A percentile compares a stretch with the other conserved stretches of the same genome.
These are phyloP conservation scores for Aspergillus egyptiacus DNA, from an alignment of 495 filamentous ascomycete species.

Conservation along the genomic window DNA sequence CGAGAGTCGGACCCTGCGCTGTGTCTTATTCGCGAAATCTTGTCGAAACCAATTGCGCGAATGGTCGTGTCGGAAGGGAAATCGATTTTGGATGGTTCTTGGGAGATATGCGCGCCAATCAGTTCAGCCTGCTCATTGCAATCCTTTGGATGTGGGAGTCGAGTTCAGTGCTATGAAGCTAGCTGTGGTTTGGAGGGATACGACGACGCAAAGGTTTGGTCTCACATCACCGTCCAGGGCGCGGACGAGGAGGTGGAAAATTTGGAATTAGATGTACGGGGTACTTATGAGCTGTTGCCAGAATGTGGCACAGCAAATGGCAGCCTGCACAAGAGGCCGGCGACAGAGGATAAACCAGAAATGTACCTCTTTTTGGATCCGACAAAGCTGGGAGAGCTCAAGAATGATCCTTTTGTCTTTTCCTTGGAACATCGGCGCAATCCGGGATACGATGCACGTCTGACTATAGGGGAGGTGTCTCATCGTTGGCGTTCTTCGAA, in stretches of 20 bases:
- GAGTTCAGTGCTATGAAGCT: slow-evolving; percentile 23
- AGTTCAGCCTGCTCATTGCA: slow-evolving; percentile 19
- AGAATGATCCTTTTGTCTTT: slow-evolving; percentile 61
- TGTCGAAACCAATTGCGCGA: slow-evolving; percentile 51
- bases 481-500: slow-evolving; percentile 29
- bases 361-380: slow-evolving; percentile 66
- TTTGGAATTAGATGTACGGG: slow-evolving; percentile 44
- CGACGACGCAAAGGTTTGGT: slow-evolving; percentile 36
- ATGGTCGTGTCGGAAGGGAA: slow-evolving; percentile 29
- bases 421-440: slow-evolving; percentile 46
- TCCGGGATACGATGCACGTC: slow-evolving; percentile 49
- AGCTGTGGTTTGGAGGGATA: slow-evolving; percentile 35
- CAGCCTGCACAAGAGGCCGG: slow-evolving; percentile 46
- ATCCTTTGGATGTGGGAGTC: slow-evolving; percentile 21
- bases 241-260: slow-evolving; percentile 21
- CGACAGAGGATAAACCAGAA: slow-evolving; percentile 14
- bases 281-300: slow-evolving; percentile 50
- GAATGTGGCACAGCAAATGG: slow-evolving; percentile 63
- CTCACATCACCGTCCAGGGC: slow-evolving; percentile 28
- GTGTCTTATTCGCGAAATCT: slow-evolving; percentile 39
- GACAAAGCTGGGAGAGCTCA: slow-evolving; percentile 34
- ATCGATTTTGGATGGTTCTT: slow-evolving; percentile 39
- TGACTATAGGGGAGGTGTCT: slow-evolving; percentile 38
- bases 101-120: slow-evolving; percentile 47
- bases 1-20: slow-evolving; percentile 27